Evolutionary conservation across 306 rosid species (phyloP).

Genomic region (Pueraria montana): DNA sequence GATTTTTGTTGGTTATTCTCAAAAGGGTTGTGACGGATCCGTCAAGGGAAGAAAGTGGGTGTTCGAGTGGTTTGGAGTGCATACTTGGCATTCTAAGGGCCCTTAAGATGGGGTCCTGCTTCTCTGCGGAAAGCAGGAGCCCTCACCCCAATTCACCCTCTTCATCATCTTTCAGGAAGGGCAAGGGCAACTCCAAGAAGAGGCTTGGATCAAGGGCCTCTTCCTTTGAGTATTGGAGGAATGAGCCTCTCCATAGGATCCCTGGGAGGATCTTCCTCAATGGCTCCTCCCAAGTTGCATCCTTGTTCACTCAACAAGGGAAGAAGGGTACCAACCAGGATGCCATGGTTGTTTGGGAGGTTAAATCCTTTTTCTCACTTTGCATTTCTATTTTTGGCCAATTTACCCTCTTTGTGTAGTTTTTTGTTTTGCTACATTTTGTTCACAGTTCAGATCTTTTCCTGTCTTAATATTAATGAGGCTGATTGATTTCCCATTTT

Average conservation of each 20-base stretch:
- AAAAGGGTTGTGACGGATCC: conserved; percentile 74
- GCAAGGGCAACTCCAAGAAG: conserved; percentile 57
- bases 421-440: conserved; percentile 33
- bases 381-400: conserved; percentile 10
- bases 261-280: conserved; percentile 82
- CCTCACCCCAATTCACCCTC: conserved; percentile 75
- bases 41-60: conserved; percentile 58
- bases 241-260: conserved; percentile 74
- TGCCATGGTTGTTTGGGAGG: conserved; percentile 99
- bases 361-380: conserved; percentile 49
- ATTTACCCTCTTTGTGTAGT: neutral
- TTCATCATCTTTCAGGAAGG: conserved; percentile 54
- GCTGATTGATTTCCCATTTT: conserved; percentile 22
- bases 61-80: conserved; percentile 92
- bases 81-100: conserved; percentile 84
- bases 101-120: conserved; percentile 99
- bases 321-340: conserved; percentile 98
- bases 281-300: conserved; percentile 78
- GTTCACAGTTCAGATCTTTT: conserved; percentile 44
- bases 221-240: conserved; percentile 80
- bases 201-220: conserved; percentile 65
- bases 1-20: neutral
- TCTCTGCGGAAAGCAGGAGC: conserved; percentile 96
- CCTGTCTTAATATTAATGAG: neutral
- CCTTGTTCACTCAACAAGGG: conserved; percentile 95